Conservation (phyloP, 2,329 filamentous ascomycete species). For the Plenodomus tracheiphilus region DNA sequence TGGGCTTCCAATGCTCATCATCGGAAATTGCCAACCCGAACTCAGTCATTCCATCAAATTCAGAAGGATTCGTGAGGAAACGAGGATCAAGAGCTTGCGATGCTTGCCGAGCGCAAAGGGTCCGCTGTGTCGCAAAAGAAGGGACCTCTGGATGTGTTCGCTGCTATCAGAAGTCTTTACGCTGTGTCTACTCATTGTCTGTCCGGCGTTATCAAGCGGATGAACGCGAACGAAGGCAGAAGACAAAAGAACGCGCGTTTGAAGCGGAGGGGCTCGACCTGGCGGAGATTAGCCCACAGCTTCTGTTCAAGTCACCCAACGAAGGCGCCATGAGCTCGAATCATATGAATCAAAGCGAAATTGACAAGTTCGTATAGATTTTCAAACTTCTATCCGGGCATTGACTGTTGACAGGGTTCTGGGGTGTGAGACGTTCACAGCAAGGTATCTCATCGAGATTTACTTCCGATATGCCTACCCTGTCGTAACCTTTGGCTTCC, state of each 20-base stretch:
- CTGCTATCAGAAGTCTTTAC: too few relatives aligned
- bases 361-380: neutral
- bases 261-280: too few relatives aligned
- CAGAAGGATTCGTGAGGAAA: neutral
- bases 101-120: neutral
- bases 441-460: conserved; percentile 8
- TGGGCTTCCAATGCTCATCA: conserved; percentile 10
- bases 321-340: too few relatives aligned
- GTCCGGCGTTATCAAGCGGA: too few relatives aligned
- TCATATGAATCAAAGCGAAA: neutral
- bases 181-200: too few relatives aligned
- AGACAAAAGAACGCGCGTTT: too few relatives aligned
- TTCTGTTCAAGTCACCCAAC: too few relatives aligned
- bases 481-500: conserved; percentile 7
- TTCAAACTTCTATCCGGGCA: neutral
- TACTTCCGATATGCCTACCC: conserved; percentile 13
- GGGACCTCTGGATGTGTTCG: too few relatives aligned
- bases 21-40: neutral
- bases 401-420: conserved; percentile 3
- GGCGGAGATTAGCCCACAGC: too few relatives aligned
- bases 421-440: conserved; percentile 1
- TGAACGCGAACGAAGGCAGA: neutral
- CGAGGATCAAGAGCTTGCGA: conserved; percentile 1
- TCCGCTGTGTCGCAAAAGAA: neutral
- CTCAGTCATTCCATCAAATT: neutral